Percentiles rank a stretch among this genome's conserved stretches.
phyloP scores from a whole-genome alignment of 495 filamentous ascomycete genomes.

The Tuber indicum region DNA sequence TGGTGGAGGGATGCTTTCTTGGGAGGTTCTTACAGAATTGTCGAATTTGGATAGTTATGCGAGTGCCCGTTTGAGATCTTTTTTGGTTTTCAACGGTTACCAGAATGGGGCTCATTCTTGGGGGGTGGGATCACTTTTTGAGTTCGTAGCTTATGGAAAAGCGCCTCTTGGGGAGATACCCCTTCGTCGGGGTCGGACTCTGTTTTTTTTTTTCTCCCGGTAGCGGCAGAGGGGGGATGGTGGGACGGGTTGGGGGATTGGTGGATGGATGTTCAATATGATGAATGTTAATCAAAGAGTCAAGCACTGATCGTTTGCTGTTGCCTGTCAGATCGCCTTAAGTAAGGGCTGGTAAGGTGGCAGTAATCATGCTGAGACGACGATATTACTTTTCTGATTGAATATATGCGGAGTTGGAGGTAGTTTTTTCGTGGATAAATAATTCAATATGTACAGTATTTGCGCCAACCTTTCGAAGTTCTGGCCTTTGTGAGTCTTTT shows the following conservation, averaged over 20 bases:
- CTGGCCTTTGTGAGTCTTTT: background rate
- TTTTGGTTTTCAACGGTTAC: conserved; percentile 57
- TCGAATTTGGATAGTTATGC: conserved; percentile 96
- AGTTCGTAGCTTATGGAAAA: conserved; percentile 65
- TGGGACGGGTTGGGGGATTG: background rate
- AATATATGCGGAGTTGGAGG: background rate
- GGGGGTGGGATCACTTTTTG: conserved; percentile 71
- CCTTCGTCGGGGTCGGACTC: conserved; percentile 63
- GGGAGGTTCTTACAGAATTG: conserved; percentile 59
- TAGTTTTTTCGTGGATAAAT: background rate
- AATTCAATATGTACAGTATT: background rate
- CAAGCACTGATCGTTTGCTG: conserved; percentile 76
- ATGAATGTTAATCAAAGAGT: conserved; percentile 99
- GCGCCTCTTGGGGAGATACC: conserved; percentile 46
- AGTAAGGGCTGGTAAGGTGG: conserved; percentile 7
- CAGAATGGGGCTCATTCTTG: conserved; percentile 99
- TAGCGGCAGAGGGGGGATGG: conserved; percentile 6
- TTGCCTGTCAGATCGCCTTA: conserved; percentile 3
- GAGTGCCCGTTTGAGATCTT: conserved; percentile 62
- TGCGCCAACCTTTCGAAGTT: background rate
- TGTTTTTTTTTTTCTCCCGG: conserved; percentile 52
- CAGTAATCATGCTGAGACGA: background rate
- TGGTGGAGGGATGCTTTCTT: conserved; percentile 41
- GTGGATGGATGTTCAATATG: conserved; percentile 47
- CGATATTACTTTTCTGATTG: conserved; percentile 4